Percentiles rank a stretch among this genome's conserved stretches.
phyloP scores from a whole-genome alignment of 169 alveolate genomes.

The Perkinsus olseni region DNA sequence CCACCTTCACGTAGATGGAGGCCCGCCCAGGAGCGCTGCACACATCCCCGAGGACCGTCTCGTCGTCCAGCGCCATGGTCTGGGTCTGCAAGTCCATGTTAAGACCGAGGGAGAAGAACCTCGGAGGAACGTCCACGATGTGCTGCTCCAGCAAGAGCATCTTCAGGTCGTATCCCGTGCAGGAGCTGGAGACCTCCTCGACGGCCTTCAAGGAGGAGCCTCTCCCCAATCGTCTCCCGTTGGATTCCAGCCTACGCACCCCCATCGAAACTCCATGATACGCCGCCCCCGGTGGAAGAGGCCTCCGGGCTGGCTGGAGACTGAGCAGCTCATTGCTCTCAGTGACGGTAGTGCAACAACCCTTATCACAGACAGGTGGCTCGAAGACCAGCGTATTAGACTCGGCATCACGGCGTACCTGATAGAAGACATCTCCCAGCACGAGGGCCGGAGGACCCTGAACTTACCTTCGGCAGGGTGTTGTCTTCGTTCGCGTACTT shows the following conservation, averaged over 20 bases:
- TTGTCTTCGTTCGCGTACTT: background rate
- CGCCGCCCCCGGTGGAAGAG: background rate
- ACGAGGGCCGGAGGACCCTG: background rate
- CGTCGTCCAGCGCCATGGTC: background rate
- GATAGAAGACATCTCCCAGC: too few species aligned
- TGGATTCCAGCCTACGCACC: background rate
- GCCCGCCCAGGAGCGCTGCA: background rate
- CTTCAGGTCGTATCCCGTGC: background rate
- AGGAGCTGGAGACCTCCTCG: background rate
- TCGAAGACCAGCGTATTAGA: background rate
- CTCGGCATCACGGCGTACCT: background rate
- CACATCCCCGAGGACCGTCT: background rate
- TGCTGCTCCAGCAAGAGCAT: background rate
- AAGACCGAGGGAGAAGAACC: background rate
- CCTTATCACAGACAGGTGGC: background rate
- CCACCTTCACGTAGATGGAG: too few species aligned
- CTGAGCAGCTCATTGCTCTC: background rate
- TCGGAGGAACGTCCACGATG: background rate
- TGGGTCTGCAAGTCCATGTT: background rate
- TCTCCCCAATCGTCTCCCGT: background rate
- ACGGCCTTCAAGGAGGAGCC: background rate
- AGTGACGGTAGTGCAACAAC: background rate
- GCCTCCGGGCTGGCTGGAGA: background rate
- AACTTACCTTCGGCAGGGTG: background rate
- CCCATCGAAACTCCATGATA: background rate